Base-by-base conservation (phyloP, 805 yeast species). In the Candida broadrunensis region DNA sequence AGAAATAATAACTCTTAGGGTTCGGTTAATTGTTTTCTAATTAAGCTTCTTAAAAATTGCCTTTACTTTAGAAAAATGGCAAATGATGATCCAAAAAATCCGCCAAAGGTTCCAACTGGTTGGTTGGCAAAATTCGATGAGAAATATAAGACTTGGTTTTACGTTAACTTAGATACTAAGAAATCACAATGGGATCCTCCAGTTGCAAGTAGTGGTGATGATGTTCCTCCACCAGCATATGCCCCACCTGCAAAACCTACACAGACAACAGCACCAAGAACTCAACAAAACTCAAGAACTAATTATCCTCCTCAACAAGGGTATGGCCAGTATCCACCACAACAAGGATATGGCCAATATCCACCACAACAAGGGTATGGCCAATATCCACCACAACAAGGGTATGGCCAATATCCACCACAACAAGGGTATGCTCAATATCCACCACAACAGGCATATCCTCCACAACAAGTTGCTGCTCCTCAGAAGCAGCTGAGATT, bases 111-210 rank as follows among this genome's bases (percentile, higher is more conserved):
- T n/a, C 85, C 85, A 2, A 61, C 65, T 2, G 86, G 90, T 4
- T 85, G 90, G 90, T 65, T 81, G 44, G 83, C 93, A 33, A 80
- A 81, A 37, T 81, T 77, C 63, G 89, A 84, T 55, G 82, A 80
- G 9, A 70, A 81, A 42, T 85, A 85, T 57, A 71, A 74, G 37
- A 78, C 85, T 2, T 88, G 83, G 81, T 91, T 82, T 60, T 91
- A 81, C 54, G 96, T 91, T n/a, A 72, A 88, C 51, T 64, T 85
- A 48, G 54, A 71, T 13, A 77, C 87, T 12, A 83, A 85, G 44
- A 69, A 78, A 49, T 87, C 96, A 0, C 97, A 89, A 61, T 91
- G 98, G 98, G 96, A 87, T 39, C 79, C 81, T 12, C 97, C 97
- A 13, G 57, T 50, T 1, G 75, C 76, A 56, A 36, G 26, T 15